These are phyloP conservation scores for Hanseniaspora lindneri DNA, from an alignment of 805 yeast species.

Conservation along the genomic window DNA sequence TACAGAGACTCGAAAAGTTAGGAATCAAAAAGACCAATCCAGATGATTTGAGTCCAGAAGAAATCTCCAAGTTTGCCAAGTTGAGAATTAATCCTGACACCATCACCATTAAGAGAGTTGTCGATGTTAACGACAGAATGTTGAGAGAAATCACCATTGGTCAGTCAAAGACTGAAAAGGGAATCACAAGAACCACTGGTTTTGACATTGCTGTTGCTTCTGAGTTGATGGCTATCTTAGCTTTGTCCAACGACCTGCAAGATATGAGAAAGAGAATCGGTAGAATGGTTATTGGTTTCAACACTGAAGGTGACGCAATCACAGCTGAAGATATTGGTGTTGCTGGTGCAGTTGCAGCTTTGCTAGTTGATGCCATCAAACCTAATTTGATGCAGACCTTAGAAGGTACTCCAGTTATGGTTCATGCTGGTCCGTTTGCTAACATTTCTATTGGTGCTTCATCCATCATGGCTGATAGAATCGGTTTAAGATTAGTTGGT, in stretches of 20 bases:
- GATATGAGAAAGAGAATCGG: constrained; percentile 87
- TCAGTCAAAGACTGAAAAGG: constrained; percentile 87
- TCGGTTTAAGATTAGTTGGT: constrained; percentile 85
- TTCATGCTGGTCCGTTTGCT: constrained; percentile 97
- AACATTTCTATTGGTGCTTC: constrained; percentile 95
- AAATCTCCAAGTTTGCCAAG: constrained; percentile 61
- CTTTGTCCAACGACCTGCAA: constrained; percentile 60
- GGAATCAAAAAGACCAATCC: constrained; percentile 79
- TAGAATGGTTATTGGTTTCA: constrained; percentile 76
- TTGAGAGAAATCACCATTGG: constrained; percentile 83
- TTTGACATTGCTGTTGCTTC: constrained; percentile 94
- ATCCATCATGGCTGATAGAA: constrained; percentile 82
- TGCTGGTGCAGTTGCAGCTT: constrained; percentile 91
- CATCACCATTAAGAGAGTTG: constrained; percentile 84
- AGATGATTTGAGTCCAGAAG: constrained; percentile 65
- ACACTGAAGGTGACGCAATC: constrained; percentile 61
- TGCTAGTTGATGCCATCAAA: constrained; percentile 89
- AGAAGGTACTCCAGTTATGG: constrained; percentile 95
- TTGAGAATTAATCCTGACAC: constrained; percentile 82
- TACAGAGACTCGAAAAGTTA: constrained; percentile 59
- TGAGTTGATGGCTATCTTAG: constrained; percentile 91
- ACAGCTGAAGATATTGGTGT: constrained; percentile 91
- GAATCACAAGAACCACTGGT: constrained; percentile 72
- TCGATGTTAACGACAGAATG: constrained; percentile 87
- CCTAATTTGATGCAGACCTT: constrained; percentile 95